Conservation (phyloP, 352 stramenopile genomes). For the Globisporangium cederbergense region DNA sequence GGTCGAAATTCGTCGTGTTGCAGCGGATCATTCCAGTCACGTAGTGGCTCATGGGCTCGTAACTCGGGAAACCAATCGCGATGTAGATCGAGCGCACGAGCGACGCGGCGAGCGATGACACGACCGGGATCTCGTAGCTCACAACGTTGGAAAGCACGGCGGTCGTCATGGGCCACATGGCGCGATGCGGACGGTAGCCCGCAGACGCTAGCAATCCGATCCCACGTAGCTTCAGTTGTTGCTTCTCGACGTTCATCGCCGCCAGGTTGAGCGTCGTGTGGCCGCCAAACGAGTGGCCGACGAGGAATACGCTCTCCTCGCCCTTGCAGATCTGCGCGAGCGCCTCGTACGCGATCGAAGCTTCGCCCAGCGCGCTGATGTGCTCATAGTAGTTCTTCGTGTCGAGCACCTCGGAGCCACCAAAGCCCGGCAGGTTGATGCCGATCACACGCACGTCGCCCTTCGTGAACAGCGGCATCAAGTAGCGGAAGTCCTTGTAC, state of each 20-base stretch:
- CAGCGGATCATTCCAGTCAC: constrained; percentile 46
- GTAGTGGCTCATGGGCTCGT: constrained; percentile 42
- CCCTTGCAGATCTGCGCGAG: constrained; percentile 31
- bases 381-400: constrained; percentile 40
- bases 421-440: constrained; percentile 62
- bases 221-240: constrained; percentile 34
- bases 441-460: constrained; percentile 41
- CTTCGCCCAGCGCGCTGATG: constrained; percentile 30
- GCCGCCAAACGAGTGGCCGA: constrained; percentile 17
- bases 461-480: constrained; percentile 45
- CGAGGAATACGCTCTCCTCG: constrained; percentile 13
- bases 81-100: constrained; percentile 41
- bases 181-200: constrained; percentile 42
- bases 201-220: constrained; percentile 48
- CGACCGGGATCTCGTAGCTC: neutral
- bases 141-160: neutral
- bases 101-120: constrained; percentile 8
- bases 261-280: constrained; percentile 43
- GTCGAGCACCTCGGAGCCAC: constrained; percentile 37
- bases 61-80: constrained; percentile 39
- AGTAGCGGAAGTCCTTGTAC: constrained; percentile 57
- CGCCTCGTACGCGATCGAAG: constrained; percentile 37
- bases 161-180: constrained; percentile 20
- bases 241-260: constrained; percentile 28
- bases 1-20: constrained; percentile 39